Evolutionary conservation across 441 rosid genomes (phyloP).

Genomic region (Daphne laureola): DNA sequence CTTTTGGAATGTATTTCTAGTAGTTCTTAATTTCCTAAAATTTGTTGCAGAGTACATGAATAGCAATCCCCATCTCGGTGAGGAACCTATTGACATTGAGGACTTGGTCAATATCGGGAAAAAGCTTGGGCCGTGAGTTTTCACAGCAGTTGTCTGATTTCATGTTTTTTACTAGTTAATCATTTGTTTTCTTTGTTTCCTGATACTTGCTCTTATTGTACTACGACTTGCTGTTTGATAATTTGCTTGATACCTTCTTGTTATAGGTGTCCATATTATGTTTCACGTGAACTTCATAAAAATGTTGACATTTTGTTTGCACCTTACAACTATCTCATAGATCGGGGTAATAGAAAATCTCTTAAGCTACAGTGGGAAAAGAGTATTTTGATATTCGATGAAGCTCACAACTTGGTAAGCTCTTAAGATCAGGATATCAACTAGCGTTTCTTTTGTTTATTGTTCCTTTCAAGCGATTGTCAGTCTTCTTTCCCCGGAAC

Average conservation of each 20-base stretch:
- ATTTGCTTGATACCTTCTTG: slow-evolving; percentile 18
- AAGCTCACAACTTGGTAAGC: slow-evolving; percentile 97
- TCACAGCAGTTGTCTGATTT: slow-evolving; percentile 11
- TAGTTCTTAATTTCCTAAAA: slow-evolving; percentile 7
- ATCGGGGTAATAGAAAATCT: slow-evolving; percentile 54
- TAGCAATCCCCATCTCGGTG: slow-evolving; percentile 70
- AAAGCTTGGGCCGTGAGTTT: slow-evolving; percentile 72
- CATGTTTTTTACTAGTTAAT: slow-evolving; percentile 6
- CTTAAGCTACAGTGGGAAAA: slow-evolving; percentile 58
- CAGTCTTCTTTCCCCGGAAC: too few relatives aligned
- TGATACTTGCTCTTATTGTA: slow-evolving; percentile 4
- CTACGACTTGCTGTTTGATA: slow-evolving; percentile 7
- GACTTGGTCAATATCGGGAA: slow-evolving; percentile 82
- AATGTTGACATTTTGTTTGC: slow-evolving; percentile 82
- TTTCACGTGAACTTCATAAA: slow-evolving; percentile 85
- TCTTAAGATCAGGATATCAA: slow-evolving; percentile 12
- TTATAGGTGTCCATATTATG: slow-evolving; percentile 83
- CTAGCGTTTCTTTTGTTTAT: not conserved
- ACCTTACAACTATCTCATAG: slow-evolving; percentile 88
- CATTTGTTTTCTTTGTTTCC: slow-evolving; percentile 7
- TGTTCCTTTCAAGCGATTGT: too few relatives aligned
- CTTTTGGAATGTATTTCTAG: not conserved
- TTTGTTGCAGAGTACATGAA: slow-evolving; percentile 56
- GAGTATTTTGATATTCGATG: slow-evolving; percentile 84
- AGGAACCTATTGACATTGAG: slow-evolving; percentile 92